phyloP scores from a whole-genome alignment of 352 stramenopile species.

The Phytopythium boreale region DNA sequence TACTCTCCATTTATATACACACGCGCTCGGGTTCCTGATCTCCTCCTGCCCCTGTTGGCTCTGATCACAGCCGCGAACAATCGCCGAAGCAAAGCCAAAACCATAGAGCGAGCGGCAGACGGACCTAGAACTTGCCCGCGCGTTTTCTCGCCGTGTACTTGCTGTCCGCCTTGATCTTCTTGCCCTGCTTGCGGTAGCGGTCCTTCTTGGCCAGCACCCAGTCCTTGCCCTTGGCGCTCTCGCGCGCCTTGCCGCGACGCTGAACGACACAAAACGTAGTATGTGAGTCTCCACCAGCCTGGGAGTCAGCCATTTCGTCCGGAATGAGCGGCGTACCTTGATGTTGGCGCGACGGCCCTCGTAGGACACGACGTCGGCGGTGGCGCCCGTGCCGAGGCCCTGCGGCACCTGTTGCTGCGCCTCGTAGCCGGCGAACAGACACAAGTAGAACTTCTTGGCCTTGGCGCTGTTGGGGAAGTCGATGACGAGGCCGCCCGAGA shows the following conservation, averaged over 20 bases:
- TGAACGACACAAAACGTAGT: slow-evolving; percentile 12
- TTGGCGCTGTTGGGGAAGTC: slow-evolving; percentile 99
- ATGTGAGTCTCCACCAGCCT: too few relatives aligned
- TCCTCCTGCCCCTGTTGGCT: slow-evolving; percentile 1
- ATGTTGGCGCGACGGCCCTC: slow-evolving; percentile 57
- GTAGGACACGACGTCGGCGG: slow-evolving; percentile 54
- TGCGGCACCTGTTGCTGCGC: slow-evolving; percentile 73
- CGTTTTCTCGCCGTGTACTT: slow-evolving; percentile 98
- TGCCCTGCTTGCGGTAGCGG: slow-evolving; percentile 96
- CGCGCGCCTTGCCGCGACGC: slow-evolving; percentile 47
- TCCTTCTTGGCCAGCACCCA: slow-evolving; percentile 99
- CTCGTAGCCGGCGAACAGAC: slow-evolving; percentile 95
- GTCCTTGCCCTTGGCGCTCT: slow-evolving; percentile 83
- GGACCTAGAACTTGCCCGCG: slow-evolving; percentile 92
- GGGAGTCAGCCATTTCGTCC: slow-evolving; percentile 7
- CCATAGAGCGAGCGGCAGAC: background rate
- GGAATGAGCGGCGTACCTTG: slow-evolving; percentile 20
- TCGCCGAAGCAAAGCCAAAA: background rate
- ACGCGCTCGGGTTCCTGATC: slow-evolving; percentile 4
- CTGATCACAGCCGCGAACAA: background rate
- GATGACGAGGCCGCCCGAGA: slow-evolving; percentile 96
- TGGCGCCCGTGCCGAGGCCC: slow-evolving; percentile 66
- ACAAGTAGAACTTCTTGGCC: slow-evolving; percentile 99
- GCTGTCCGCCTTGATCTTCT: slow-evolving; percentile 96
- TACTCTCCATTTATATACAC: slow-evolving; percentile 55